Percentiles rank a stretch among this genome's conserved stretches.
Conservation (phyloP, 108 stramenopile species). For the Aureococcus anophagefferens region DNA sequence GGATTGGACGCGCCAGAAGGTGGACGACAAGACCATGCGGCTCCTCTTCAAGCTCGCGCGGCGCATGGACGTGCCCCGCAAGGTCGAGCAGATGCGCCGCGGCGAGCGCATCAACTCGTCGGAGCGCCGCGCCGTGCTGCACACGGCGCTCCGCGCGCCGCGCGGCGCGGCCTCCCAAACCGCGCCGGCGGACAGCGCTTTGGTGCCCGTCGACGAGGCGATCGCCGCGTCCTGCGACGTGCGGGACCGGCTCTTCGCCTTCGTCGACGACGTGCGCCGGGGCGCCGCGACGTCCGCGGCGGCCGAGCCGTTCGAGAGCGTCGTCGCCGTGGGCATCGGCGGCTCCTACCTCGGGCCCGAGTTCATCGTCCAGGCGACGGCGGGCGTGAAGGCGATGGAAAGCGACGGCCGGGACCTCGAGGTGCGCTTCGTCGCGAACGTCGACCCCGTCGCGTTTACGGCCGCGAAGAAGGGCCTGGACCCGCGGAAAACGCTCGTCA, state of each 20-base stretch:
- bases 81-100: slow-evolving; percentile 73
- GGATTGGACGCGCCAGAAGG: slow-evolving; percentile 91
- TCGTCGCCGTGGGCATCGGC: slow-evolving; percentile 96
- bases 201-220: slow-evolving; percentile 13
- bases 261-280: slow-evolving; percentile 74
- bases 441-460: slow-evolving; percentile 97
- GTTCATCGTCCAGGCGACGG: neutral
- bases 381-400: neutral
- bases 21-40: slow-evolving; percentile 85
- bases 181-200: neutral
- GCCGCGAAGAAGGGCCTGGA: slow-evolving; percentile 81
- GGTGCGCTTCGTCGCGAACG: slow-evolving; percentile 90
- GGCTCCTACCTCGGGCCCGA: slow-evolving; percentile 63
- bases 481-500: slow-evolving; percentile 78
- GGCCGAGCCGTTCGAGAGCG: slow-evolving; percentile 82
- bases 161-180: neutral
- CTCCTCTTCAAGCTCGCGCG: slow-evolving; percentile 81
- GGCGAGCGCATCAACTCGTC: slow-evolving; percentile 95
- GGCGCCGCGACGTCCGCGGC: slow-evolving; percentile 44
- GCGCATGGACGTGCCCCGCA: slow-evolving; percentile 56
- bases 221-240: slow-evolving; percentile 35
- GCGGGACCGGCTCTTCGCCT: slow-evolving; percentile 72
- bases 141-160: slow-evolving; percentile 87
- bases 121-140: slow-evolving; percentile 88
- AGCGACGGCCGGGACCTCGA: neutral